Evolutionary conservation across 1,284 basidiomycete genomes (phyloP).

Genomic region (Coriolopsis trogii): DNA sequence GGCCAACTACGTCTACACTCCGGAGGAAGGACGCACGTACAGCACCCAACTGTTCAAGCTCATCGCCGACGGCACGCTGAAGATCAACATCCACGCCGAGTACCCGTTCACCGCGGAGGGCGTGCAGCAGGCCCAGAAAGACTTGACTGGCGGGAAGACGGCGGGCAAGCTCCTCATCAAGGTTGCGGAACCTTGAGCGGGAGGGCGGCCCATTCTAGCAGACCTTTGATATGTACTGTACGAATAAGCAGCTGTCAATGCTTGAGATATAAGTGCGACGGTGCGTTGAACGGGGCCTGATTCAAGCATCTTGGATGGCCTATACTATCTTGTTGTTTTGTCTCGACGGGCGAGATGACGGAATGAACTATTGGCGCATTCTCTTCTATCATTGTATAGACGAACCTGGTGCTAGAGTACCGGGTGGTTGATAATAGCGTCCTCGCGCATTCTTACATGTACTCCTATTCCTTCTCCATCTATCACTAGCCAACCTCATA

Average conservation of each 20-base stretch:
- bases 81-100: constrained; percentile 74
- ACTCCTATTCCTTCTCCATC: not conserved
- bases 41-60: constrained; percentile 69
- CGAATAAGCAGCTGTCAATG: no score
- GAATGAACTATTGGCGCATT: not conserved
- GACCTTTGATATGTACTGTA: no score
- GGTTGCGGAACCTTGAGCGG: constrained; percentile 29
- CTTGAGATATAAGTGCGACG: no score
- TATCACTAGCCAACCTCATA: no score
- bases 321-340: no score
- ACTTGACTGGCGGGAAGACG: constrained; percentile 78
- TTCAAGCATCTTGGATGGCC: no score
- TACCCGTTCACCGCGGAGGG: constrained; percentile 88
- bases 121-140: constrained; percentile 77
- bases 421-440: no score
- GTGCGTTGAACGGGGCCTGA: no score
- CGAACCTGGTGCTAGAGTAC: not conserved
- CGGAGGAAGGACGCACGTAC: constrained; percentile 73
- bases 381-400: not conserved
- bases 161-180: constrained; percentile 85
- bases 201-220: no score
- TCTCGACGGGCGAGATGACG: no score
- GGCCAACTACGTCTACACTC: constrained; percentile 70
- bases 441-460: no score
- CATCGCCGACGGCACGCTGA: constrained; percentile 64